These are phyloP conservation scores for Suaeda aralocaspica DNA, from an alignment of 148 eudicot species.

Conservation along the genomic window DNA sequence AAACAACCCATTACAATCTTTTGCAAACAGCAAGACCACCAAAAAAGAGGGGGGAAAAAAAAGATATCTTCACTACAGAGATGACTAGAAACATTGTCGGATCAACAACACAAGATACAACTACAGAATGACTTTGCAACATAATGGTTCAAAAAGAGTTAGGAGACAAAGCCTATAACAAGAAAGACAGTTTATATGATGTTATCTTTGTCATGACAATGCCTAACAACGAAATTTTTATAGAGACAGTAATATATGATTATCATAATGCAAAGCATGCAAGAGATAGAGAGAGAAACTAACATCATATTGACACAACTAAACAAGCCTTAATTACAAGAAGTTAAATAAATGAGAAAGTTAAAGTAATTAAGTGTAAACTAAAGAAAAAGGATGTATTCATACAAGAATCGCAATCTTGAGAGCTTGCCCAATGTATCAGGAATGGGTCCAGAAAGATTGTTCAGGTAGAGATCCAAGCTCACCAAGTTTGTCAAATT, in stretches of 20 bases:
- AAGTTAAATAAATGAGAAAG: neutral
- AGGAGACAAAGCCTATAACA: too few relatives aligned
- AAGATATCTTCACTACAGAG: too few relatives aligned
- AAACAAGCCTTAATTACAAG: neutral
- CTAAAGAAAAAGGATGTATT: conserved; percentile 1
- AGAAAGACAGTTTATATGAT: neutral
- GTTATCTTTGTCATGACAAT: neutral
- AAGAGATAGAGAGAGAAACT: too few relatives aligned
- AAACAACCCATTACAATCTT: too few relatives aligned
- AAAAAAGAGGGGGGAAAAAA: too few relatives aligned
- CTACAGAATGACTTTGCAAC: too few relatives aligned
- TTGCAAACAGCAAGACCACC: too few relatives aligned
- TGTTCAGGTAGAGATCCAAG: conserved; percentile 84
- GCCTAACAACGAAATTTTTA: neutral
- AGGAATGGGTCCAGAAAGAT: conserved; percentile 58
- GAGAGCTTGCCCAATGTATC: conserved; percentile 65
- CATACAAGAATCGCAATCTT: conserved; percentile 72
- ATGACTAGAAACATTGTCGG: too few relatives aligned
- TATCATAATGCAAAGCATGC: neutral
- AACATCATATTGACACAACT: neutral
- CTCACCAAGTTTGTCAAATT: conserved; percentile 73
- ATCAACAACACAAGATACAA: too few relatives aligned
- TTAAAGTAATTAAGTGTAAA: neutral
- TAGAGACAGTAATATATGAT: neutral
- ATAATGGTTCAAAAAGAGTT: too few relatives aligned